Evolutionary conservation across 169 alveolate species (phyloP), one percentile per base, ranked within the genome.

Genomic region (Neospora caninum): DNA sequence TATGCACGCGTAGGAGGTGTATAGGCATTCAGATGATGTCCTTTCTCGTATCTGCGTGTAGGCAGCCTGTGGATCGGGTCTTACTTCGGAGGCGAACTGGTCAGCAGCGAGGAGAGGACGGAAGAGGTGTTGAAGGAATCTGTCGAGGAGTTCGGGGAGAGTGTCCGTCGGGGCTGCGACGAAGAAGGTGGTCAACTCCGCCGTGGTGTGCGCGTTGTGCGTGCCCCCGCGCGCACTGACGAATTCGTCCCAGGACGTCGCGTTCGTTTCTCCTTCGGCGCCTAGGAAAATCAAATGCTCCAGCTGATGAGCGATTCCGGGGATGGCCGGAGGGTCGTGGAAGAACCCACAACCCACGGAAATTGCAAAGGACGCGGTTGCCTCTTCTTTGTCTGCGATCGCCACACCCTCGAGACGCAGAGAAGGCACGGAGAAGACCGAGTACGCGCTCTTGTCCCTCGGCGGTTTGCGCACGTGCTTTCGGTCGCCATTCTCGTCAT

Each of bases 281-380:
- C 97, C 99, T 97, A 98, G 96, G 95, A 98, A 98, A 45, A 97
- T 94, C 99, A 98, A 97, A 94, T 98, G 99, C 93, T 98, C 99
- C 82, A 98, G 96, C 97, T 97, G 97, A 96, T 98, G 99, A 58
- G 99, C 99, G 82, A 98, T 95, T 10, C 99, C 99, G 43, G 96
- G 97, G 41, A 97, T 88, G 53, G 97, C 98, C 36, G 73, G 84
- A 38, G 98, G 98, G 93, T 98, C 99, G 70, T 93, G 93, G 88
- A 88, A 93, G 36, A 41, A 93, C 43, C 93, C 95, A 88, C 95
- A 86, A 0, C 95, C 84, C 45, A 73, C 84, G 13, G 84, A 34
- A 1, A 73, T n/a, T 22, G 84, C 84, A n/a, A 73, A 73, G 84
- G 84, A 73, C 4, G 31, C 84, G 43, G 43, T 9, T 0, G 84